phyloP scores from a whole-genome alignment of 495 filamentous ascomycete genomes.

The Saxophila tyrrhenica region DNA sequence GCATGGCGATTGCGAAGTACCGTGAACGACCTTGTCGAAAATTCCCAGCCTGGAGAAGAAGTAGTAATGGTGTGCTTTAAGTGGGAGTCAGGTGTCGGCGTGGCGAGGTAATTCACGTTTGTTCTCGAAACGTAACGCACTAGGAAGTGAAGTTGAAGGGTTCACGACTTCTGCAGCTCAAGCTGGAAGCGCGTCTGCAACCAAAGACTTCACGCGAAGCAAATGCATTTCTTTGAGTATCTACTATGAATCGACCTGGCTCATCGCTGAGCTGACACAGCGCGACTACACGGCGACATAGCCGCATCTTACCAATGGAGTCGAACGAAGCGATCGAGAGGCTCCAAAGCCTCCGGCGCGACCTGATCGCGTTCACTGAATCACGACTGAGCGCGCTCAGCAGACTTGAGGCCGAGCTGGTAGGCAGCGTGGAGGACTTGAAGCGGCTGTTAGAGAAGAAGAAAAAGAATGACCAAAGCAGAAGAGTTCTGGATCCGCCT shows the following conservation, averaged over 20 bases:
- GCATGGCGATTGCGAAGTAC: too few relatives aligned
- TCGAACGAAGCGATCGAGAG: conserved; percentile 50
- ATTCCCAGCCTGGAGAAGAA: too few relatives aligned
- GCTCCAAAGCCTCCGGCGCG: conserved; percentile 66
- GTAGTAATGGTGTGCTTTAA: too few relatives aligned
- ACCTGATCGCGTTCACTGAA: conserved; percentile 58
- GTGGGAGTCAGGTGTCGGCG: too few relatives aligned
- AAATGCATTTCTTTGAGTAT: neutral
- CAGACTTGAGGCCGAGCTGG: conserved; percentile 53
- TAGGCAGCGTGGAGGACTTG: conserved; percentile 59
- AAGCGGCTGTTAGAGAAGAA: conserved; percentile 66
- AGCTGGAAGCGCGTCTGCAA: too few relatives aligned
- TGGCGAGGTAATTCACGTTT: too few relatives aligned
- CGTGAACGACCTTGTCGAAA: too few relatives aligned
- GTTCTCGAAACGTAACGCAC: too few relatives aligned
- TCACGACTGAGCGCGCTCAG: conserved; percentile 50
- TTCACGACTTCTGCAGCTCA: too few relatives aligned
- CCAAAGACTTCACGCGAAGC: neutral
- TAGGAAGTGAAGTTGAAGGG: too few relatives aligned
- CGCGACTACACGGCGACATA: neutral
- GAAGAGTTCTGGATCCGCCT: conserved; percentile 35
- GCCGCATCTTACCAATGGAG: conserved; percentile 40
- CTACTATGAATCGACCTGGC: neutral
- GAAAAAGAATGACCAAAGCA: conserved; percentile 55
- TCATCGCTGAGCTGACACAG: neutral